Base-by-base conservation (phyloP, 1,284 basidiomycete genomes). In the Golubevia pallescens region DNA sequence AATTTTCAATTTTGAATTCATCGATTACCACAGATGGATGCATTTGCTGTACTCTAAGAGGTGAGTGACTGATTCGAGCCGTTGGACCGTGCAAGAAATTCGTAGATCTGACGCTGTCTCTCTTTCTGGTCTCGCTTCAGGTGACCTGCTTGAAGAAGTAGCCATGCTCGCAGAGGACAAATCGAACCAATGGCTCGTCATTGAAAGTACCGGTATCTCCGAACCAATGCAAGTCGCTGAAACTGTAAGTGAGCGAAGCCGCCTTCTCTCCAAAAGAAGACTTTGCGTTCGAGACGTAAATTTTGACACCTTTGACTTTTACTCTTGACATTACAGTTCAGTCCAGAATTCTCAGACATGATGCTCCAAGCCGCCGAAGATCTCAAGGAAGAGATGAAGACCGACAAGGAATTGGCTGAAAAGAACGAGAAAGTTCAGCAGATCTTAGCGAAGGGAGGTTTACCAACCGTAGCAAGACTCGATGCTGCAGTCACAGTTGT, bases 171-270 rank as follows among this genome's bases (percentile, higher is more conserved):
- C 79, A 2, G 58, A 64, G 14, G 66, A 77, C 34, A 53, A 65
- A 3, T 62, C 69, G 51, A 73, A 78, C 52, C 78, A 81, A 69
- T 81, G 80, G 56, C 79, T 88, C 19, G 74, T 88, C 64, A 87
- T 88, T 65, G 87, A 88, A 67, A 84, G 79, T 24, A 86, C 86
- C 1, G 87, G 87, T 52, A 87, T 88, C 34, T 86, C 86, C 2
- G 87, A 88, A 67, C 87, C 87, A 2, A 87, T 87, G 78, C 87
- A 87, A 67, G 76, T 79, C 1, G 61, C 63, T 4, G 61, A 62
- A 57, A 51, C 59, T 24, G 63, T 66, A 51, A 61, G 57, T 57
- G 34, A 51, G 6, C 42, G 56, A n/a, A 23, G 16, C 24, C 2
- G 23, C 13, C 7, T 52, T 23, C 1, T 60, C n/a, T n/a, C n/a